These are phyloP conservation scores for Gryganskiella cystojenkinii DNA, from an alignment of 192 early-diverging fungal genomes.

Conservation along the genomic window DNA sequence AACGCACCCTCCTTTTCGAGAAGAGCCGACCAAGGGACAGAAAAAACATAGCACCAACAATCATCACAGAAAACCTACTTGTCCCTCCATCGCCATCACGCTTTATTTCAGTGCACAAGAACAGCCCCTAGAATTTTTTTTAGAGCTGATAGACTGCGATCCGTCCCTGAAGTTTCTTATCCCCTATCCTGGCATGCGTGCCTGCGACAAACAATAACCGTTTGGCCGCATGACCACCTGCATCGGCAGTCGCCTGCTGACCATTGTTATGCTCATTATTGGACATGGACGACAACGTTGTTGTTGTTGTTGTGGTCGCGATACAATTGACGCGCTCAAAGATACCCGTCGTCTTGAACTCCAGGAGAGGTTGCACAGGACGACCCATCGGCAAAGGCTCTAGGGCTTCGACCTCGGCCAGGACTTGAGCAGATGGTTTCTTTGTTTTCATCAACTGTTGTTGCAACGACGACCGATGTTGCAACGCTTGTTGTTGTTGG, in stretches of 20 bases:
- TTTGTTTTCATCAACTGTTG: not conserved
- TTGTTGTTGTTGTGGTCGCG: too few relatives aligned
- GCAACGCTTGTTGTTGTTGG: slow-evolving; percentile 5
- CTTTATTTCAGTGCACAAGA: not conserved
- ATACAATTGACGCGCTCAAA: slow-evolving; percentile 50
- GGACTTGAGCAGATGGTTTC: not conserved
- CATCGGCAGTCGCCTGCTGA: too few relatives aligned
- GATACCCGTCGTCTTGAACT: slow-evolving; percentile 23
- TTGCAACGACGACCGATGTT: not conserved
- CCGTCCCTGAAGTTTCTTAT: slow-evolving; percentile 40
- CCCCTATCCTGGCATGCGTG: slow-evolving; percentile 27
- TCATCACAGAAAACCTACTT: too few relatives aligned
- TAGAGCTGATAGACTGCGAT: slow-evolving; percentile 37
- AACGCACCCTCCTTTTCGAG: too few relatives aligned
- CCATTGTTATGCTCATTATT: too few relatives aligned
- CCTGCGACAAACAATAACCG: slow-evolving; percentile 39
- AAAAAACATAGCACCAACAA: too few relatives aligned
- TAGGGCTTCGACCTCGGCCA: not conserved
- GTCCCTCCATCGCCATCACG: not conserved
- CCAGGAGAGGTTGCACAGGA: slow-evolving; percentile 20
- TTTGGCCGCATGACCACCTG: not conserved
- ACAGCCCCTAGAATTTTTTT: not conserved
- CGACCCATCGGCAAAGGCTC: slow-evolving; percentile 11
- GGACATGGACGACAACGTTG: too few relatives aligned
- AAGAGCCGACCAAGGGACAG: too few relatives aligned